Base-by-base conservation (phyloP, 305 asterid species). In the Solanum chacoense region DNA sequence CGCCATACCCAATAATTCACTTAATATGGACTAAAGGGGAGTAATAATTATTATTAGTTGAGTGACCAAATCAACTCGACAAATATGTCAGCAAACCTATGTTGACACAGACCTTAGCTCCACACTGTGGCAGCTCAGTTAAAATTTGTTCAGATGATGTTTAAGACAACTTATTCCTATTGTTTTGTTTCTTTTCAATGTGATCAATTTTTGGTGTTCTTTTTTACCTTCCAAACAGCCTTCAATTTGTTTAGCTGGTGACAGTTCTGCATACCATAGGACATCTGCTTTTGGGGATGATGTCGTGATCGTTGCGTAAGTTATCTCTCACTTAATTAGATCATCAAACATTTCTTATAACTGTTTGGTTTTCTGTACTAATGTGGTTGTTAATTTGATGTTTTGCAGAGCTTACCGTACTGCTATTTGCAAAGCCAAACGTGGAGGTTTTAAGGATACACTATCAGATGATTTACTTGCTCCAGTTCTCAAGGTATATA, bases 381-480 rank as follows among this genome's bases (percentile, higher is more conserved):
- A 45, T 31, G 35, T 79, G 34, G 67, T 80, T 76, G 85, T 20
- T 38, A 29, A 87, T 59, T 63, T 90, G 16, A 88, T 9, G 88
- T 91, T 63, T 36, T 75, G 65, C 91, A 97, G 99, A 55, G 99
- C 99, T 50, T 93, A 91, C 89, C 94, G 99, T 75, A 97, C 99
- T 55, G 94, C 99, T 75, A 91, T 95, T 90, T 97, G 99, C 95
- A 97, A 92, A 94, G 75, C 98, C 34, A 95, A 93, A 83, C 92
- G 95, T 36, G 98, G 99, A 45, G 98, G 99, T 31, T 97, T 97
- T 91, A 96, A 96, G 90, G 98, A 97, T 91, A 95, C 99, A 35
- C 95, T 84, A 91, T 93, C 98, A 0, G 98, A 97, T 93, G 99
- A 97, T 91, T 91, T 97, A 89, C 98, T 97, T 81, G 98, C 98